Conservation (phyloP, 2,329 filamentous ascomycete species). For the Nemania sp. region DNA sequence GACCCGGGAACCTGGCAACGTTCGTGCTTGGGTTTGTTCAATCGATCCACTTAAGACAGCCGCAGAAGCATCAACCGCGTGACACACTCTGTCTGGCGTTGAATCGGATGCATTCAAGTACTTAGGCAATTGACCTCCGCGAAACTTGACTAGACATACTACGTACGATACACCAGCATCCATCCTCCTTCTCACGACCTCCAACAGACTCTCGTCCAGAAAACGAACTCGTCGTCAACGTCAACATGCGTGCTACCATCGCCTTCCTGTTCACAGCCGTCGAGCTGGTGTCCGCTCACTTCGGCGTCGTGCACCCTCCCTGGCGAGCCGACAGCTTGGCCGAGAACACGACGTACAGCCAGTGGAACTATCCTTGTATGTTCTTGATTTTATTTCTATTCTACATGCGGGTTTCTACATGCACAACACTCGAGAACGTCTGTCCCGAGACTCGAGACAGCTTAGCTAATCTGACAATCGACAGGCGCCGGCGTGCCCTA, state of each 20-base stretch:
- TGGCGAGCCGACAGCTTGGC: constrained; percentile 55
- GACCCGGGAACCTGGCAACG: constrained; percentile 10
- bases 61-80: too few relatives aligned
- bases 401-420: too few relatives aligned
- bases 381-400: constrained; percentile 11
- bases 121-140: too few relatives aligned
- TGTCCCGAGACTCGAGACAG: constrained; percentile 2
- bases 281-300: constrained; percentile 52
- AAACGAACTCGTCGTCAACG: neutral
- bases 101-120: too few relatives aligned
- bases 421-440: neutral
- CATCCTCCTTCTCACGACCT: neutral
- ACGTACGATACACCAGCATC: too few relatives aligned
- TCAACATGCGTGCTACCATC: constrained; percentile 27
- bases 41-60: too few relatives aligned
- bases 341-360: constrained; percentile 48
- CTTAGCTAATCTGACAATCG: neutral
- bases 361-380: constrained; percentile 59
- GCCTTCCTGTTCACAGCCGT: constrained; percentile 40
- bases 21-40: neutral
- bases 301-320: constrained; percentile 51
- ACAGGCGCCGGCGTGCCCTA: constrained; percentile 55
- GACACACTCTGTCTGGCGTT: too few relatives aligned
- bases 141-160: neutral
- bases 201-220: neutral